Conservation (phyloP, 2,329 filamentous ascomycete genomes). For the Phyllosticta ampelicida region DNA sequence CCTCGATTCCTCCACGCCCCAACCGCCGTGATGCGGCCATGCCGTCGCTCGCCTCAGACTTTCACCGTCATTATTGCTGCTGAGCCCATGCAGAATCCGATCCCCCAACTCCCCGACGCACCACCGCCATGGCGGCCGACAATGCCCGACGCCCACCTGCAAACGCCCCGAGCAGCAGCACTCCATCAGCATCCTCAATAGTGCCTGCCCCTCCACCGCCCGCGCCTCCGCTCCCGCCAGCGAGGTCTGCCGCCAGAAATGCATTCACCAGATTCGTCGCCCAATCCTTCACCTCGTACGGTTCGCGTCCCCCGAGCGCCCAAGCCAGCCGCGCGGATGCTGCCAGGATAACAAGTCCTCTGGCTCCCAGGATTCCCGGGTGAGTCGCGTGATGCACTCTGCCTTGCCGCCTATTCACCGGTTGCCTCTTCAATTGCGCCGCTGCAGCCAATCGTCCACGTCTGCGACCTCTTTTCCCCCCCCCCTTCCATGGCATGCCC, state of each 20-base stretch:
- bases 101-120: not conserved
- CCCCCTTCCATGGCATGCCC: not conserved
- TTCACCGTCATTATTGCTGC: not conserved
- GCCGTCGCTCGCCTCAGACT: not conserved
- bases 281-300: conserved; percentile 40
- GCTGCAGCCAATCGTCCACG: not conserved
- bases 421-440: conserved; percentile 2
- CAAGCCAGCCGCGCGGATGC: conserved; percentile 32
- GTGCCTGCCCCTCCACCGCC: conserved; percentile 19
- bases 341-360: conserved; percentile 23
- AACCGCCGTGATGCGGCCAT: not conserved
- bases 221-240: conserved; percentile 27
- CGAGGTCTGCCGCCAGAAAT: conserved; percentile 16
- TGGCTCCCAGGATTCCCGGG: conserved; percentile 26
- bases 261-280: conserved; percentile 43
- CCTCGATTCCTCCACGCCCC: too few relatives aligned
- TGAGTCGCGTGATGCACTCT: conserved; percentile 16
- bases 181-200: not conserved
- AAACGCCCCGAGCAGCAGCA: not conserved
- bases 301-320: conserved; percentile 43
- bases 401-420: conserved; percentile 1
- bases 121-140: conserved; percentile 17
- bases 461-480: not conserved
- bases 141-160: conserved; percentile 12
- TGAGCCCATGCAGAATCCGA: not conserved